Evolutionary conservation across 495 filamentous ascomycete species (phyloP).

Genomic region (Xylaria castorea): DNA sequence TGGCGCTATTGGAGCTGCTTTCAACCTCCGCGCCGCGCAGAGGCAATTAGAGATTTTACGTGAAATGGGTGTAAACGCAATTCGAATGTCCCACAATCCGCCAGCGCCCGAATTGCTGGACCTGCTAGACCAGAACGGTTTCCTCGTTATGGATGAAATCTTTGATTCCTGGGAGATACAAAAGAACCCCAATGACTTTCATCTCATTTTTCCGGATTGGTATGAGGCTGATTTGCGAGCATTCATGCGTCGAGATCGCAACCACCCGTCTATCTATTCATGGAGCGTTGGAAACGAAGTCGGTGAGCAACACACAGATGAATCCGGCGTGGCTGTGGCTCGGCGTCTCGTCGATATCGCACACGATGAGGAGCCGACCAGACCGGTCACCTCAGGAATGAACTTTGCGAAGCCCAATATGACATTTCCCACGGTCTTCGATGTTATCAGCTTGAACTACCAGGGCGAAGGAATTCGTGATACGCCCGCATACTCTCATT

Average conservation of each 20-base stretch:
- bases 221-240: constrained; percentile 49
- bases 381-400: constrained; percentile 44
- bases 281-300: constrained; percentile 55
- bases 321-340: constrained; percentile 30
- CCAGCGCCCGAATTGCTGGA: constrained; percentile 58
- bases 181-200: constrained; percentile 50
- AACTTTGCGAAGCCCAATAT: constrained; percentile 39
- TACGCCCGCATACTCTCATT: constrained; percentile 12
- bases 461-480: constrained; percentile 46
- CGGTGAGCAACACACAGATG: constrained; percentile 38
- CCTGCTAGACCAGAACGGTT: constrained; percentile 59
- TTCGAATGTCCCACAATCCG: constrained; percentile 53
- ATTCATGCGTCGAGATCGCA: constrained; percentile 52
- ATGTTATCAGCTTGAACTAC: constrained; percentile 52
- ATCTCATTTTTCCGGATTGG: constrained; percentile 51
- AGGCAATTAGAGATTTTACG: constrained; percentile 49
- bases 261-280: constrained; percentile 51
- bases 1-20: constrained; percentile 3
- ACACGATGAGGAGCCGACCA: constrained; percentile 44
- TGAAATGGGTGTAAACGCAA: constrained; percentile 50
- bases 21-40: constrained; percentile 39
- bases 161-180: constrained; percentile 48
- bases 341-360: constrained; percentile 41
- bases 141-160: constrained; percentile 59
- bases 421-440: constrained; percentile 39